Base-by-base conservation (phyloP, 163 green algal species). In the Scenedesmus sp. region DNA sequence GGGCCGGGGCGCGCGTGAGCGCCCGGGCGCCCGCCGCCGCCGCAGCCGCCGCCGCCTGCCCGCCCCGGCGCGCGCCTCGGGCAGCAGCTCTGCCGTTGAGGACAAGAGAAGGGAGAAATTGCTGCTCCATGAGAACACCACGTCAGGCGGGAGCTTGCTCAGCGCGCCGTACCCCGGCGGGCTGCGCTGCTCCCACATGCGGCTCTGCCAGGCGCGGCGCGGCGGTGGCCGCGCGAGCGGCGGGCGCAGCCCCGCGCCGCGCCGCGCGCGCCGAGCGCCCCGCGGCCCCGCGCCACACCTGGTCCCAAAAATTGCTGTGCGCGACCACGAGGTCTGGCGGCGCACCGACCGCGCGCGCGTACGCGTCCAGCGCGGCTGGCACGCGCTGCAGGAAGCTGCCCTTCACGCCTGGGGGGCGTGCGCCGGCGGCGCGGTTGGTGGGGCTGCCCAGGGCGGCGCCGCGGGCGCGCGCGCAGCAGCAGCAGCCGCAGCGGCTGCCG, bases 271-370 rank as follows among this genome's bases (percentile, higher is more conserved):
- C n/a, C n/a, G n/a, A n/a, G n/a, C n/a, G n/a, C n/a, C n/a, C n/a
- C n/a, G n/a, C n/a, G n/a, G n/a, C n/a, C n/a, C n/a, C n/a, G n/a
- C n/a, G n/a, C n/a, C n/a, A n/a, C n/a, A n/a, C n/a, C 5, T 11
- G 33, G 29, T n/a, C 51, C 62, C 39, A 56, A 36, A 70, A 70
- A 36, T 70, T 70, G 36, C 62, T 70, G 62, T 70, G 62, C 62
- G 53, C 20, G 10, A 70, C 13, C 36, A 70, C 62, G 10, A 70
- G 39, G 62, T 70, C 18, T 20, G 62, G 62, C 22, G 62, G 62
- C 1, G 6, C 62, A 5, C 62, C 62, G 36, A 56, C 33, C n/a
- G 31, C 20, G 4, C 20, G 22, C 6, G 33, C 6, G 10, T 36
- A 70, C 3, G 62, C 50, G 34, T 70, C 53, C 18, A 70, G 62